Percentiles rank a stretch among this genome's conserved stretches.
Evolutionary conservation across 176 grass and related monocot genomes (phyloP).

Genomic region (Urochloa ruziziensis): DNA sequence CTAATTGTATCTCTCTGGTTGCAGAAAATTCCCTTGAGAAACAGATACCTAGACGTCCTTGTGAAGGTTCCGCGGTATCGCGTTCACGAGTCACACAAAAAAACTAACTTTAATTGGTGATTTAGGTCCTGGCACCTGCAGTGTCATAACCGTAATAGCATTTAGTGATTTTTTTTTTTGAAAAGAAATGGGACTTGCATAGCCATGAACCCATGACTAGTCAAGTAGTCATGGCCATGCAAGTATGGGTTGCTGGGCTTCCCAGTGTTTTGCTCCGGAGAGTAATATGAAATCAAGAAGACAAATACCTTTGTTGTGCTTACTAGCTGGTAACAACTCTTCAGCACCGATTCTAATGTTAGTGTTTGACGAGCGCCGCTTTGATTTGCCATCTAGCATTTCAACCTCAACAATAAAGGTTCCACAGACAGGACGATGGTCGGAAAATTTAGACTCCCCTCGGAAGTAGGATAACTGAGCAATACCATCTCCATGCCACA

Average conservation of each 20-base stretch:
- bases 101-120: neutral
- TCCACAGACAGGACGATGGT: conserved; percentile 74
- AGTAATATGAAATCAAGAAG: conserved; percentile 9
- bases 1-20: conserved; percentile 22
- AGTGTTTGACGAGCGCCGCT: conserved; percentile 35
- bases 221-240: conserved; percentile 11
- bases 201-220: too few species aligned
- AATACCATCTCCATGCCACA: conserved; percentile 70
- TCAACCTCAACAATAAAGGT: conserved; percentile 56
- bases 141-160: neutral
- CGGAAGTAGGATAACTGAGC: conserved; percentile 58
- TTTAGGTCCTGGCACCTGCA: conserved; percentile 34
- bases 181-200: too few species aligned
- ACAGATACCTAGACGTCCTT: neutral
- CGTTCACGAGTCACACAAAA: neutral
- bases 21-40: neutral
- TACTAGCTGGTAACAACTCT: conserved; percentile 49
- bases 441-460: conserved; percentile 74
- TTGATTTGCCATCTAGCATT: conserved; percentile 46
- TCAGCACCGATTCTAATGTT: conserved; percentile 71
- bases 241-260: neutral
- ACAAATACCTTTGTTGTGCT: conserved; percentile 31
- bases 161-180: too few species aligned
- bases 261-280: neutral
- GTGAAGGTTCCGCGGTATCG: neutral